These are phyloP conservation scores for Zygnema cylindricum DNA, from an alignment of 139 green algal genomes.

Conservation along the genomic window DNA sequence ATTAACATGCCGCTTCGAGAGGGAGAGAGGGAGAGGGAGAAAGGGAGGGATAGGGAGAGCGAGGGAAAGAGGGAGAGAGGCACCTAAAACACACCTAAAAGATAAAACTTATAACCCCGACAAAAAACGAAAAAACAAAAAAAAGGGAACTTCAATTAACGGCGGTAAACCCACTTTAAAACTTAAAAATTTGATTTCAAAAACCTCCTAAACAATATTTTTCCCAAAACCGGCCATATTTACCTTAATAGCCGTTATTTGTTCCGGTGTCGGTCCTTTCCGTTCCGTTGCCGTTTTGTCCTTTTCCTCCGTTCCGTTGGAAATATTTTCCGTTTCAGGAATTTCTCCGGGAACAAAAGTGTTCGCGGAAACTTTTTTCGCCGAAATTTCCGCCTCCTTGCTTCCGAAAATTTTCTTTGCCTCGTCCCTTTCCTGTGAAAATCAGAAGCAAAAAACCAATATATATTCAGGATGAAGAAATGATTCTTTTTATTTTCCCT, in stretches of 20 bases:
- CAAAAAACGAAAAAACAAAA: neutral
- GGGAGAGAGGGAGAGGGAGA: no score
- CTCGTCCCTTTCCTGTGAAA: constrained; percentile 45
- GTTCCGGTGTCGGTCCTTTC: constrained; percentile 55
- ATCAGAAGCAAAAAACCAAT: neutral
- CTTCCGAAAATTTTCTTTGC: constrained; percentile 42
- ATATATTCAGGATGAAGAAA: neutral
- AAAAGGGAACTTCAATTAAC: neutral
- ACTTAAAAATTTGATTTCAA: neutral
- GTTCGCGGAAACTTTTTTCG: constrained; percentile 33
- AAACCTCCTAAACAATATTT: no score
- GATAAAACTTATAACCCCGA: neutral
- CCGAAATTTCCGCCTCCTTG: constrained; percentile 32
- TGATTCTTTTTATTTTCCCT: neutral
- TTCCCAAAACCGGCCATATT: no score
- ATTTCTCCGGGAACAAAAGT: constrained; percentile 54
- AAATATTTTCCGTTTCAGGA: constrained; percentile 7
- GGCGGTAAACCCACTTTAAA: constrained; percentile 10
- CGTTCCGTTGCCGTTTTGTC: neutral
- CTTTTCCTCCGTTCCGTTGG: constrained; percentile 10
- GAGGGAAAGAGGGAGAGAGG: no score
- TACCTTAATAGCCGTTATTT: constrained; percentile 59
- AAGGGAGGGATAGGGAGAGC: no score
- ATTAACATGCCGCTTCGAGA: no score
- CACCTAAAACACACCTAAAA: neutral